Evolutionary conservation across 805 yeast species (phyloP), one percentile per base, ranked within the genome.

Genomic region (Scheffersomyces lignosus): DNA sequence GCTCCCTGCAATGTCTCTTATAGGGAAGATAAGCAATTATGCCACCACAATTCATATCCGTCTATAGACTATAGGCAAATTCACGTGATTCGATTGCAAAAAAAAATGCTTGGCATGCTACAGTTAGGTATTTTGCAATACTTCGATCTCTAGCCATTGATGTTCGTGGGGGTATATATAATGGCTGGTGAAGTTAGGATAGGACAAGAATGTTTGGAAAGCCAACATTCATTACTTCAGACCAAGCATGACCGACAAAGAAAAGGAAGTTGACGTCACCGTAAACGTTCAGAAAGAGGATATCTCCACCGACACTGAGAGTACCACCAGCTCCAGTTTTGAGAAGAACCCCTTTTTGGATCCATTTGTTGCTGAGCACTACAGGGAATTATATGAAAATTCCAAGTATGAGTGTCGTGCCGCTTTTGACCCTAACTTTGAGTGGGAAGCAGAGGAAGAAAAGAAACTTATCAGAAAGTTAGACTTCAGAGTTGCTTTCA

Each of bases 401-500:
- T 24, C 47, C 9, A 18, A 38, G n/a, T 49, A 49, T 24, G 54
- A 49, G 30, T 45, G 52, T 20, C 37, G 36, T 13, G 15, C 25
- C 27, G 49, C 49, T 1, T 48, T 49, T 14, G 54, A 49, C 26
- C 49, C 54, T 1, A 45, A 38, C 6, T 40, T 49, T 17, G 16
- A 14, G 10, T 49, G 54, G 54, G 24, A 20, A 20, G 9, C 24
- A 20, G 9, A 20, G 24, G 24, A 34, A n/a, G 37, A 28, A 15
- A 49, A 51, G 37, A 42, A 43, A 14, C 20, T 56, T 12, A 38
- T 51, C n/a, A 27, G 41, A n/a, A 51, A 49, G 30, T 32, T 49
- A 14, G 61, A 56, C 29, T 41, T 18, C 17, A 41, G 48, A 27
- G 58, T 53, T 15, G 51, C 59, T 4, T 44, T 54, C 18, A 44